These are phyloP conservation scores for Mortierella claussenii DNA, from an alignment of 192 early-diverging fungal species.

Conservation along the genomic window DNA sequence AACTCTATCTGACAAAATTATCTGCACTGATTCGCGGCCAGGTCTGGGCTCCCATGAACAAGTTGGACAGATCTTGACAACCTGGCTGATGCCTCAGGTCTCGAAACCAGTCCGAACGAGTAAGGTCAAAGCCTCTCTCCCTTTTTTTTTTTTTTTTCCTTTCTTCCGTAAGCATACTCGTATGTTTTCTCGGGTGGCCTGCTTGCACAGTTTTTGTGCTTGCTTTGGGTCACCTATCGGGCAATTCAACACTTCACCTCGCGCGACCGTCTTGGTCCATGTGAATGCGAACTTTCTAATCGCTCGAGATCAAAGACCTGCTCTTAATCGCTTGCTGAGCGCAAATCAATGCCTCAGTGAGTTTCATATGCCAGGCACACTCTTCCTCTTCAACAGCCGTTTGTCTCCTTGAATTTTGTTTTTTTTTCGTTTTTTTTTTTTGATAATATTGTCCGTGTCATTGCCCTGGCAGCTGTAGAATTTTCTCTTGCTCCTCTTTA, in stretches of 20 bases:
- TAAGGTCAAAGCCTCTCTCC: background rate
- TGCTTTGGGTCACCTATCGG: slow-evolving; percentile 33
- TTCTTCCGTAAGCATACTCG: slow-evolving; percentile 18
- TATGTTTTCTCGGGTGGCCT: slow-evolving; percentile 38
- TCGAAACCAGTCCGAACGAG: background rate
- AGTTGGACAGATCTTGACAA: too few relatives aligned
- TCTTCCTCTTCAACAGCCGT: background rate
- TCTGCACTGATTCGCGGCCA: too few relatives aligned
- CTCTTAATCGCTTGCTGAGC: slow-evolving; percentile 54
- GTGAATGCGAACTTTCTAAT: slow-evolving; percentile 53
- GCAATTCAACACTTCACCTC: slow-evolving; percentile 52
- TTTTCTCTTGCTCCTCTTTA: slow-evolving; percentile 8
- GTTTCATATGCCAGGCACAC: slow-evolving; percentile 53
- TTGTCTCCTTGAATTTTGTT: background rate
- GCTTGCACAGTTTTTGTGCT: slow-evolving; percentile 56
- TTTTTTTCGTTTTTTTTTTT: background rate
- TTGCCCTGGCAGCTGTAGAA: background rate
- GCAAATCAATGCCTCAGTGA: slow-evolving; percentile 52
- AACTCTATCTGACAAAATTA: too few relatives aligned
- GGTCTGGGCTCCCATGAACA: too few relatives aligned
- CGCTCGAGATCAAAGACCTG: slow-evolving; percentile 36
- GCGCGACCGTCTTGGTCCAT: slow-evolving; percentile 45
- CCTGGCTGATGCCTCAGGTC: too few relatives aligned
- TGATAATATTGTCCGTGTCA: too few relatives aligned
- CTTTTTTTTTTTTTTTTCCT: slow-evolving; percentile 5